A percentile compares a stretch with the other conserved stretches of the same genome.
These are phyloP conservation scores for Amanita rubescens DNA, from an alignment of 768 basidiomycete species.

Conservation along the genomic window DNA sequence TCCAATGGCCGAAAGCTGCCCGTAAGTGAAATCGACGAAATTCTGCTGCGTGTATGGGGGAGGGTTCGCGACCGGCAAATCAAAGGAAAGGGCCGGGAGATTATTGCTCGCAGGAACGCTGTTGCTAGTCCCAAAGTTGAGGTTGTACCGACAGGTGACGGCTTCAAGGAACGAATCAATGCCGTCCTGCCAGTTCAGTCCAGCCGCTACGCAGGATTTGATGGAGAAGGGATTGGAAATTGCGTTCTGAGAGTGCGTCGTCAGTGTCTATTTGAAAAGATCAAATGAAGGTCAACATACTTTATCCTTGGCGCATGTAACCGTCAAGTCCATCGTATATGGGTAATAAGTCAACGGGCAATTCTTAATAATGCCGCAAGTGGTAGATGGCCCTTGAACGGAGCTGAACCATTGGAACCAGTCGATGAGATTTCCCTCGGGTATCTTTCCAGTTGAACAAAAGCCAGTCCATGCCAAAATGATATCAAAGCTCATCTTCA, in stretches of 20 bases:
- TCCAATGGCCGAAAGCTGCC: background rate
- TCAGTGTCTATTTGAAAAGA: background rate
- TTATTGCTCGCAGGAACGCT: conserved; percentile 6
- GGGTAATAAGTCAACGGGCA: conserved; percentile 10
- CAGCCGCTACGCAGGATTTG: conserved; percentile 8
- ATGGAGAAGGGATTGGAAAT: conserved; percentile 10
- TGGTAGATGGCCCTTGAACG: conserved; percentile 9
- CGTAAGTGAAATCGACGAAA: conserved; percentile 9
- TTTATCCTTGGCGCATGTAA: conserved; percentile 6
- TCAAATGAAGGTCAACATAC: background rate
- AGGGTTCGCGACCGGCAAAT: conserved; percentile 4
- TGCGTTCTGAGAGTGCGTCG: conserved; percentile 2
- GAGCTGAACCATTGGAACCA: conserved; percentile 13
- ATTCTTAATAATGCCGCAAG: conserved; percentile 3
- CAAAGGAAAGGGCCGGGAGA: conserved; percentile 8
- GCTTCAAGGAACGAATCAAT: conserved; percentile 11
- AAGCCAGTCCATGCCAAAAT: conserved; percentile 12
- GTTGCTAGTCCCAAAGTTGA: conserved; percentile 3
- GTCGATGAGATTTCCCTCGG: conserved; percentile 8
- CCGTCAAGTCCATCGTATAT: conserved; percentile 8
- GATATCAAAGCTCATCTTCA: conserved; percentile 10
- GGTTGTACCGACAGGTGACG: conserved; percentile 9
- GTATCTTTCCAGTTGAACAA: conserved; percentile 8
- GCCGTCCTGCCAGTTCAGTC: conserved; percentile 9
- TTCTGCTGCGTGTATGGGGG: conserved; percentile 9